Base-by-base conservation (phyloP, 2,329 filamentous ascomycete species). In the Paraphaeosphaeria minitans region DNA sequence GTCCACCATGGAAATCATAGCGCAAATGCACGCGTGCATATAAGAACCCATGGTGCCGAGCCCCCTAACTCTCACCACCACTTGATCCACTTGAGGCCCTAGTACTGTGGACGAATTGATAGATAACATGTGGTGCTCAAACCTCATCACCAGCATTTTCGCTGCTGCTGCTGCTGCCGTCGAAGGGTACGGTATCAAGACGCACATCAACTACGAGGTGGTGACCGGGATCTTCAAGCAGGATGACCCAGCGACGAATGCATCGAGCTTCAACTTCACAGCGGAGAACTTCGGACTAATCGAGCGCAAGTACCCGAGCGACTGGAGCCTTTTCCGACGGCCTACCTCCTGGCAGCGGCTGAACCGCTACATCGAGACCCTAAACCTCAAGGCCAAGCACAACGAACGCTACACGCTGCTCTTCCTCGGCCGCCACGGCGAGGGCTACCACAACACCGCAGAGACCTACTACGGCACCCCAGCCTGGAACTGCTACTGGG, bases 401-500 rank as follows among this genome's bases (percentile, higher is more conserved):
- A 81, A 79, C 50, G 81, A 83, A 14, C 77, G 81, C 31, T 91
- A 90, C 78, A 88, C 89, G 67, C 80, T 92, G 10, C 71, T 92
- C 31, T 88, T 88, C 74, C 80, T 90, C 73, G 88, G 85, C 43
- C 85, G 89, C 41, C 89, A 92, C 69, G 89, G 89, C 22, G 84
- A 92, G 74, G 89, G 89, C 4, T 79, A 79, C 59, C 84, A 88
- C 73, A 89, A 89, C 66, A 84, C 85, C 7, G 88, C 88, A 14
- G 86, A 90, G 74, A 79, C 80, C 29, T 88, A 81, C 71, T 91
- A 89, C 65, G 88, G 88, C 48, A 90, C 87, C 0, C 83, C 85
- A 1, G 85, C 85, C 2, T 91, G 88, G 89, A 88, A 91, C 76
- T 83, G 86, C 73, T 89, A 90, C 78, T 91, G 87, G 87, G 82